Evolutionary conservation across 78 protist genomes (phyloP).

Genomic region (Tieghemostelium lacteum): DNA sequence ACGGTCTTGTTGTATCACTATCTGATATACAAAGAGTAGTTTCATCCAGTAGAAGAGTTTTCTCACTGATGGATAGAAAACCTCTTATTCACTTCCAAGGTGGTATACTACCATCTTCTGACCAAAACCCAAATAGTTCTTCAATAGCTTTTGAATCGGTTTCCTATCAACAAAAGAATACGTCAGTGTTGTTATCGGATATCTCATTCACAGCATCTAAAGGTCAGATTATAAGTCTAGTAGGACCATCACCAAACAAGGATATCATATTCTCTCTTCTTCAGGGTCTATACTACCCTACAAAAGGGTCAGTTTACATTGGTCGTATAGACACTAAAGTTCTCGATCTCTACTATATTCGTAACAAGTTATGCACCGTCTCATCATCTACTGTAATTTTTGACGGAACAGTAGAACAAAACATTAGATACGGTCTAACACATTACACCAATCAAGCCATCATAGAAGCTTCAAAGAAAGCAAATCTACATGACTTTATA

Average conservation of each 20-base stretch:
- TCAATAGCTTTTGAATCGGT: slow-evolving; percentile 49
- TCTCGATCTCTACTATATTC: slow-evolving; percentile 17
- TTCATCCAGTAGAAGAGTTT: slow-evolving; percentile 19
- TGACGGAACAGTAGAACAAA: slow-evolving; percentile 70
- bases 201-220: slow-evolving; percentile 17
- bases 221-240: slow-evolving; percentile 23
- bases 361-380: slow-evolving; percentile 15
- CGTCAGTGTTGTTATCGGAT: neutral
- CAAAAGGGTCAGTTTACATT: slow-evolving; percentile 30
- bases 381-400: slow-evolving; percentile 27
- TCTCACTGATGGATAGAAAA: slow-evolving; percentile 51
- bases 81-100: slow-evolving; percentile 48
- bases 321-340: slow-evolving; percentile 53
- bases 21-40: slow-evolving; percentile 43
- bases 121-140: neutral
- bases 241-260: slow-evolving; percentile 56
- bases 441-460: slow-evolving; percentile 58
- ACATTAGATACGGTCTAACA: slow-evolving; percentile 65
- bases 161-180: slow-evolving; percentile 26
- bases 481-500: slow-evolving; percentile 94
- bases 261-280: slow-evolving; percentile 34
- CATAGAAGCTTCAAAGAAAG: slow-evolving; percentile 85
- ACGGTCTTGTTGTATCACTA: slow-evolving; percentile 24
- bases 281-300: slow-evolving; percentile 70
- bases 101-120: slow-evolving; percentile 31